These are phyloP conservation scores for Hygrocybe punicea DNA, from an alignment of 768 basidiomycete species.

Conservation along the genomic window DNA sequence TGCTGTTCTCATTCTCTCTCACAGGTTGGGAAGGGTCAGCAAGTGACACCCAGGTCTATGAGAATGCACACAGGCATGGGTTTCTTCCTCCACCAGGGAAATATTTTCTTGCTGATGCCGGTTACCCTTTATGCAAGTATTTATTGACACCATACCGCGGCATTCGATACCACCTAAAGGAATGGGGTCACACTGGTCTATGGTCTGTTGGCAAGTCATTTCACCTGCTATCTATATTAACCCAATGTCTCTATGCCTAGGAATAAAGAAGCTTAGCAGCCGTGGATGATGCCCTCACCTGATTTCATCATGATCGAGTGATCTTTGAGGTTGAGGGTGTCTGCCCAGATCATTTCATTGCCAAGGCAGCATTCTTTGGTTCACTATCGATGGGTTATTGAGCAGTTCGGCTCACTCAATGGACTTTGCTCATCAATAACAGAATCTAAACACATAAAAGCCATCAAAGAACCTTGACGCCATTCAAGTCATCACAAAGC, in stretches of 20 bases:
- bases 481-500: too few species aligned
- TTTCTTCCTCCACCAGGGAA: constrained; percentile 27
- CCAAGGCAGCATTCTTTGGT: too few species aligned
- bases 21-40: constrained; percentile 32
- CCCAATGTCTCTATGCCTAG: constrained; percentile 14
- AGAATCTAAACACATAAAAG: too few species aligned
- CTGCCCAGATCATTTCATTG: too few species aligned
- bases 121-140: constrained; percentile 29
- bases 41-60: constrained; percentile 22
- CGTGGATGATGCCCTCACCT: too few species aligned
- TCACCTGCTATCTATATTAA: not conserved
- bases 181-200: constrained; percentile 30
- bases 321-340: too few species aligned
- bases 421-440: too few species aligned
- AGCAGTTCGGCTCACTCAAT: too few species aligned
- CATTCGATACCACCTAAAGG: constrained; percentile 37
- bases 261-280: constrained; percentile 19
- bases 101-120: constrained; percentile 38
- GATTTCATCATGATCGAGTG: too few species aligned
- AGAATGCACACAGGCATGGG: constrained; percentile 20
- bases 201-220: too few species aligned
- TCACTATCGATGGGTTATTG: too few species aligned
- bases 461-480: too few species aligned
- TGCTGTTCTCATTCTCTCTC: constrained; percentile 26
- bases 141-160: constrained; percentile 37